phyloP scores from a whole-genome alignment of 2,329 filamentous ascomycete genomes.

The Dactylonectria estremocensis region DNA sequence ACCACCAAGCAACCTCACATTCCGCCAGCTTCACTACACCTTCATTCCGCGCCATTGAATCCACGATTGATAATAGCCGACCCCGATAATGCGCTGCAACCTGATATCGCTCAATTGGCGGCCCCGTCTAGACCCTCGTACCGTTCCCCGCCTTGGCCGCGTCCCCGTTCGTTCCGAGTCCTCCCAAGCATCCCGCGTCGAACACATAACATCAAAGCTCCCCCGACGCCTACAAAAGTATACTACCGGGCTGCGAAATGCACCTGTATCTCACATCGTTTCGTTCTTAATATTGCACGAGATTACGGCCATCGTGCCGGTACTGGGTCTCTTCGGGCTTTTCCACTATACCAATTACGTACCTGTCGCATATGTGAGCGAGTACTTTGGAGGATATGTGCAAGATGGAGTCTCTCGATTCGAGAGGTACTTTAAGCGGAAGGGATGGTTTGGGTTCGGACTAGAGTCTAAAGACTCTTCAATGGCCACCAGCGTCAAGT shows the following conservation, averaged over 20 bases:
- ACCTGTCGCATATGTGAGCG: conserved; percentile 69
- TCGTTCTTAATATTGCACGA: conserved; percentile 95
- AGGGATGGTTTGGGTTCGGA: conserved; percentile 83
- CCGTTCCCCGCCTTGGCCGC: conserved; percentile 22
- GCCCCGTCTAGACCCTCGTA: conserved; percentile 33
- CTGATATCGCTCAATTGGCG: conserved; percentile 41
- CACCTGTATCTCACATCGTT: conserved; percentile 85
- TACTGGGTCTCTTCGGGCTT: conserved; percentile 79
- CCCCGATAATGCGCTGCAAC: conserved; percentile 47
- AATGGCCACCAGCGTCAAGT: conserved; percentile 18
- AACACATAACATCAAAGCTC: conserved; percentile 67
- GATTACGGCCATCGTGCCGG: conserved; percentile 86
- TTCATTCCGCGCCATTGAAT: neutral
- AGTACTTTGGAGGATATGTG: conserved; percentile 66
- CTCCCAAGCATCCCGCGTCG: conserved; percentile 56
- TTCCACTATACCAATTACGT: conserved; percentile 88
- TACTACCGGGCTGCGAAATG: conserved; percentile 78
- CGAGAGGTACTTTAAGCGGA: conserved; percentile 82
- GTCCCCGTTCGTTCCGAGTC: conserved; percentile 42
- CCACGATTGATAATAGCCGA: neutral
- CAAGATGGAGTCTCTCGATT: conserved; percentile 80
- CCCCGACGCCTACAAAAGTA: conserved; percentile 79
- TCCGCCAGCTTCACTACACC: neutral
- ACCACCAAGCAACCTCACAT: conserved; percentile 6
- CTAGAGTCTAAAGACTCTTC: conserved; percentile 39